Conservation (phyloP, 805 yeast species). For the Metschnikowia cerradonensis region DNA sequence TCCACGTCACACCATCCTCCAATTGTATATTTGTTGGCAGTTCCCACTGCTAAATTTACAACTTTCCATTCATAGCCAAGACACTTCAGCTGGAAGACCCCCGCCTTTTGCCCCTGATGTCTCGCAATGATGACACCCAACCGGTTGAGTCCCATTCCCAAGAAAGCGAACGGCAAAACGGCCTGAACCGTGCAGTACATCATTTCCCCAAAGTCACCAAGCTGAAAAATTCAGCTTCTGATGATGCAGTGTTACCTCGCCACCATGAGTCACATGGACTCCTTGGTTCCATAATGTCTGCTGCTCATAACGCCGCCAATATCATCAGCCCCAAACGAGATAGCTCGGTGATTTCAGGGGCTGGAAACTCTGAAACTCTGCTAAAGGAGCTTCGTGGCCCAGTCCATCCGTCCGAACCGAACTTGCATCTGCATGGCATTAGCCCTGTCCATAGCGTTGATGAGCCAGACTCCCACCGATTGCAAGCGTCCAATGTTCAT, state of each 20-base stretch:
- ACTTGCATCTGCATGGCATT: background rate
- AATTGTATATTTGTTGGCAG: background rate
- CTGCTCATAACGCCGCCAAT: slow-evolving; percentile 46
- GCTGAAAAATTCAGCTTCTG: background rate
- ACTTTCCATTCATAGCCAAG: background rate
- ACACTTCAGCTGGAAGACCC: background rate
- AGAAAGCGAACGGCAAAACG: background rate
- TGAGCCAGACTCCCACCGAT: background rate
- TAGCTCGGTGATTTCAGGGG: background rate
- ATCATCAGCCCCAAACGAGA: slow-evolving; percentile 15
- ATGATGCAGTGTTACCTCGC: background rate
- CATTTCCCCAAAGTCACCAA: background rate
- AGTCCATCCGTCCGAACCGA: background rate
- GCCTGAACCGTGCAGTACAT: background rate
- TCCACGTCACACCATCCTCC: background rate
- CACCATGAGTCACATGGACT: slow-evolving; percentile 28
- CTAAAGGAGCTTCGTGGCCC: background rate
- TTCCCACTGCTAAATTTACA: background rate
- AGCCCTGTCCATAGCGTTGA: background rate
- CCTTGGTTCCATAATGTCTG: slow-evolving; percentile 41
- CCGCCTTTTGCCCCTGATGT: background rate
- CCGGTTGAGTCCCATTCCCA: background rate
- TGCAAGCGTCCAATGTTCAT: slow-evolving; percentile 30
- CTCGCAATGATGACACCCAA: background rate
- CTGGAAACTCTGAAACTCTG: background rate